Evolutionary conservation across 257 asterid genomes (phyloP).

Genomic region (Ballota nigra): DNA sequence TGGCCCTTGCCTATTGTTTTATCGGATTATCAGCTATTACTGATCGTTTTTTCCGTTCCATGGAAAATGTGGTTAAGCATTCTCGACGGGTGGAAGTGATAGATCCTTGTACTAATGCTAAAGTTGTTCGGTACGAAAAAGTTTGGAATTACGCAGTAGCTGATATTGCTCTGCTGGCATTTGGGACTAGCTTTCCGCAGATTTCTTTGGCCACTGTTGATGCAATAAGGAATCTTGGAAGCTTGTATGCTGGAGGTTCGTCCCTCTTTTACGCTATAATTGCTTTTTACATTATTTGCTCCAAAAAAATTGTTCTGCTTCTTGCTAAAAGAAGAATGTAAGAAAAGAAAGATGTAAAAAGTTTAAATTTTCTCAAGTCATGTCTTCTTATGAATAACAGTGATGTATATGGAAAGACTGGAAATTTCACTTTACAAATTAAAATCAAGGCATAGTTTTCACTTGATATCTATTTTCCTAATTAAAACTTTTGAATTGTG

Average conservation of each 20-base stretch:
- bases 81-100: conserved; percentile 54
- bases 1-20: conserved; percentile 76
- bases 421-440: neutral
- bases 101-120: conserved; percentile 57
- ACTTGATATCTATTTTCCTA: neutral
- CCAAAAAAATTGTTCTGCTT: neutral
- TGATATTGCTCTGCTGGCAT: conserved; percentile 77
- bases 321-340: neutral
- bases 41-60: conserved; percentile 72
- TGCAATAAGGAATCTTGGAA: conserved; percentile 73
- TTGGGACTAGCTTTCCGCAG: conserved; percentile 97
- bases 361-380: neutral
- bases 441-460: neutral
- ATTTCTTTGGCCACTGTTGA: conserved; percentile 91
- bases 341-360: neutral
- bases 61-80: conserved; percentile 86
- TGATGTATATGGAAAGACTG: neutral
- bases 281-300: neutral
- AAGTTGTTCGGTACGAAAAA: conserved; percentile 46
- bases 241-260: conserved; percentile 84
- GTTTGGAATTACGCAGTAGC: conserved; percentile 88
- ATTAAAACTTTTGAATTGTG: neutral
- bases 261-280: neutral
- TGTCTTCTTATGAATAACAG: neutral
- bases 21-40: conserved; percentile 83